Conservation (phyloP, 2,329 filamentous ascomycete genomes). For the Xylaria digitata region DNA sequence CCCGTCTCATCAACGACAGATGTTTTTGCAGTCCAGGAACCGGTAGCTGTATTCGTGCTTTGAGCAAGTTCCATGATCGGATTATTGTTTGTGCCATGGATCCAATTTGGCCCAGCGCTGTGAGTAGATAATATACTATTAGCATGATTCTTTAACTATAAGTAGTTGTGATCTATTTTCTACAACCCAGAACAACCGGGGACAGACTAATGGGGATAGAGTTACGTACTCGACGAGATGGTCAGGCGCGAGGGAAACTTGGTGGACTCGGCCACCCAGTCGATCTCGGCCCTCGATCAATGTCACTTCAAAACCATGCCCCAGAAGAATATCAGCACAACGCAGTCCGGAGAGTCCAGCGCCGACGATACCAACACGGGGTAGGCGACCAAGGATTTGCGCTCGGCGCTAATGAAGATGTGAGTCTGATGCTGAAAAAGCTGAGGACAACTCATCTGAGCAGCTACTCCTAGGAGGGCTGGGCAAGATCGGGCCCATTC, state of each 20-base stretch:
- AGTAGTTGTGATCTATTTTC: too few relatives aligned
- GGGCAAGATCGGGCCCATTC: slow-evolving; percentile 45
- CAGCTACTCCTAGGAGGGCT: slow-evolving; percentile 47
- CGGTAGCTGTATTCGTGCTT: slow-evolving; percentile 65
- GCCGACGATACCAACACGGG: slow-evolving; percentile 74
- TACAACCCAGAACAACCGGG: not conserved
- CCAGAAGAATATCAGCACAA: slow-evolving; percentile 74
- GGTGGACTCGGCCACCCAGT: slow-evolving; percentile 72
- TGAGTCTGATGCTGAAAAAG: slow-evolving; percentile 40
- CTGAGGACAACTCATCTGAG: slow-evolving; percentile 46
- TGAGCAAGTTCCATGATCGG: slow-evolving; percentile 75
- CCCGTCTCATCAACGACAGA: slow-evolving; percentile 69
- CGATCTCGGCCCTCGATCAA: slow-evolving; percentile 75
- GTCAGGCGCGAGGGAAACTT: slow-evolving; percentile 59
- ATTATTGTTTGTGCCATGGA: slow-evolving; percentile 78
- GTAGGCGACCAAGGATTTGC: slow-evolving; percentile 50
- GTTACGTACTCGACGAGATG: slow-evolving; percentile 58
- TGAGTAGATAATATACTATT: slow-evolving; percentile 2
- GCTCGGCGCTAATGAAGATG: slow-evolving; percentile 45
- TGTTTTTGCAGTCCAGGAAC: slow-evolving; percentile 63
- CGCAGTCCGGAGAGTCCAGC: slow-evolving; percentile 77
- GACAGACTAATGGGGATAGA: slow-evolving; percentile 6
- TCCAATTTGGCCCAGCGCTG: slow-evolving; percentile 78
- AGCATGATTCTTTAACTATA: slow-evolving; percentile 7
- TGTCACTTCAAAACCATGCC: slow-evolving; percentile 73